Evolutionary conservation across 163 green algal genomes (phyloP), one percentile per base, ranked within the genome.

Genomic region (Prototheca cutis): DNA sequence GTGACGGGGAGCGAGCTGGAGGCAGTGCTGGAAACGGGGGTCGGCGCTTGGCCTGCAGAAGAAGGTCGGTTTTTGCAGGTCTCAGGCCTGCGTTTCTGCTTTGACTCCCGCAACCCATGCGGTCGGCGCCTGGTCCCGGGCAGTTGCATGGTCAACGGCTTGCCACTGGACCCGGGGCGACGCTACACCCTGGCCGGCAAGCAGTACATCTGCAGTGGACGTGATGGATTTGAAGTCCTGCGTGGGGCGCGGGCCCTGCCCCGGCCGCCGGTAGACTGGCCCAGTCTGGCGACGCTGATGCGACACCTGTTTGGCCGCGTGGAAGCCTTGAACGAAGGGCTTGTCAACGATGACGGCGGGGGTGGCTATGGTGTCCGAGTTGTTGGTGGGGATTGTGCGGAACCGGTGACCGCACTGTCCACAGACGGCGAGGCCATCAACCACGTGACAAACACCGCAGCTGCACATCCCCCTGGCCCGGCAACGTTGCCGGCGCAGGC

Each of bases 1-100:
- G 58, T 72, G 5, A 86, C 58, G 31, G 83, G 77, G 0, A 32
- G 36, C 19, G 70, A 86, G 53, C 52, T 91, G 45, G 52, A 90
- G 24, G 40, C 27, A 3, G 78, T 67, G 18, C 67, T 91, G 49
- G 84, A 91, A 67, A 89, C 83, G 29, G 70, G 75, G 3, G 83
- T 91, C 6, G 71, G 58, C n/a, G 32, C 61, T 39, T 82, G 61
- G 49, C 83, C 83, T 6, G 72, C 68, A 57, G 65, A 80, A 28
- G 83, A 91, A 65, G 83, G 83, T 4, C 69, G 83, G 45, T 91
- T 91, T 58, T 67, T 80, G 34, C 83, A 90, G 72, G 69, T 87
- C 27, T 78, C 69, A 5, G 84, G 81, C 33, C 33, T 91, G 8
- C 51, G 57, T 19, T 90, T 89, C 62, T 58, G 53, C 3, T 91